Evolutionary conservation across 148 eudicot species (phyloP), one percentile per base, ranked within the genome.

Genomic region (Silene latifolia): DNA sequence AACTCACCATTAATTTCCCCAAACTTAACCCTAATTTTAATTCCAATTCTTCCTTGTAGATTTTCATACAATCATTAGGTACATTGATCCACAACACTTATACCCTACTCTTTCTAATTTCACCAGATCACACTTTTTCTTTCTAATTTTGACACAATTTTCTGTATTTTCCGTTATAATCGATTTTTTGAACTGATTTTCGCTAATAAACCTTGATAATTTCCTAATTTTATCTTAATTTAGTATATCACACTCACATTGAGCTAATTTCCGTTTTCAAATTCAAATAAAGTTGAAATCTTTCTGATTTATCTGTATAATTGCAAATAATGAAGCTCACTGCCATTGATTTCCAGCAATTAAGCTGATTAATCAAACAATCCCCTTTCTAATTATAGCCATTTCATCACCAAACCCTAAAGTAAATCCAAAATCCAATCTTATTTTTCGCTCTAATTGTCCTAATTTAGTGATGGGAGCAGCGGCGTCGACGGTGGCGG

Each of bases 401-500:
- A 6, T 0, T 39, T 39, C 44, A 39, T 39, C 44, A 39, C 9
- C 44, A 39, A 39, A 39, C 44, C 44, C 44, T 39, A 39, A 39
- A 39, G 5, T 7, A 39, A 39, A 39, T 39, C 44, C 44, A 39
- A 7, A 39, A 7, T 39, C 3, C 44, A 39, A 39, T 32, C 35
- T 32, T 32, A 32, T 4, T 32, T 32, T 2, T 4, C 5, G 35
- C 35, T 32, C 20, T 15, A 56, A n/a, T 56, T 15, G 7, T 3
- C 0, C 60, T 15, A 56, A 51, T 51, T 59, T 7, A 13, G 56
- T 58, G 67, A 91, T 91, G 93, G 93, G 97, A 82, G 88, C 79
- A 67, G 85, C 88, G 81, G 89, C 93, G 76, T 91, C 97, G 62
- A 68, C 93, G 24, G 87, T 91, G 90, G 97, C 97, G 76, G 94